These are phyloP conservation scores for Kurtzmaniella quercitrusa DNA, from an alignment of 1,139 yeast genomes.

Conservation along the genomic window DNA sequence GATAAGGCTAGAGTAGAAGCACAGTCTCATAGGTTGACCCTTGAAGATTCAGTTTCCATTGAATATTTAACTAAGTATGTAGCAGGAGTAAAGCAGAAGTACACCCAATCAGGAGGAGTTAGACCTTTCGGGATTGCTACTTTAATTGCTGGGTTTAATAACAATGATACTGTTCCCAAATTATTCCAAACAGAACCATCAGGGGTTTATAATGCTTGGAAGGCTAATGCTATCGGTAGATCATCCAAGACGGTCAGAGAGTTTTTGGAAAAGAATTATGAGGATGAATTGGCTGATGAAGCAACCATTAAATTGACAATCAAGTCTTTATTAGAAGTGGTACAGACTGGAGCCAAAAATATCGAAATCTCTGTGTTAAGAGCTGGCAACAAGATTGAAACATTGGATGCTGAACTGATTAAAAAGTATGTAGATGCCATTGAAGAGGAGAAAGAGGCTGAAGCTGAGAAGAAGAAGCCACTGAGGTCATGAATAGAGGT, in stretches of 20 bases:
- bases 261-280: conserved; percentile 86
- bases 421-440: conserved; percentile 74
- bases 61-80: conserved; percentile 92
- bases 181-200: conserved; percentile 96
- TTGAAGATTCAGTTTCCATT: conserved; percentile 90
- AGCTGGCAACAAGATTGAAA: conserved; percentile 54
- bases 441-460: conserved; percentile 88
- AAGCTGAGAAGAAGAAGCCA: conserved; percentile 81
- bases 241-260: conserved; percentile 94
- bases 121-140: conserved; percentile 96
- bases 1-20: conserved; percentile 97
- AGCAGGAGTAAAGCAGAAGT: conserved; percentile 95
- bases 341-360: conserved; percentile 95
- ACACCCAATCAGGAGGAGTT: conserved; percentile 98
- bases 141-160: conserved; percentile 91
- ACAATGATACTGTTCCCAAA: conserved; percentile 73
- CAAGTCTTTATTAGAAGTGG: conserved; percentile 88
- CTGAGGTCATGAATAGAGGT: conserved; percentile 12
- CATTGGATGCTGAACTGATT: conserved; percentile 68
- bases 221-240: conserved; percentile 96
- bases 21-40: conserved; percentile 88
- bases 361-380: conserved; percentile 88
- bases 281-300: conserved; percentile 62
- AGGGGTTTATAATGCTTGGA: conserved; percentile 98
- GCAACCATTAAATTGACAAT: conserved; percentile 79